Base-by-base conservation (phyloP, 2,329 filamentous ascomycete genomes). In the Dichotomopilus funicola region DNA sequence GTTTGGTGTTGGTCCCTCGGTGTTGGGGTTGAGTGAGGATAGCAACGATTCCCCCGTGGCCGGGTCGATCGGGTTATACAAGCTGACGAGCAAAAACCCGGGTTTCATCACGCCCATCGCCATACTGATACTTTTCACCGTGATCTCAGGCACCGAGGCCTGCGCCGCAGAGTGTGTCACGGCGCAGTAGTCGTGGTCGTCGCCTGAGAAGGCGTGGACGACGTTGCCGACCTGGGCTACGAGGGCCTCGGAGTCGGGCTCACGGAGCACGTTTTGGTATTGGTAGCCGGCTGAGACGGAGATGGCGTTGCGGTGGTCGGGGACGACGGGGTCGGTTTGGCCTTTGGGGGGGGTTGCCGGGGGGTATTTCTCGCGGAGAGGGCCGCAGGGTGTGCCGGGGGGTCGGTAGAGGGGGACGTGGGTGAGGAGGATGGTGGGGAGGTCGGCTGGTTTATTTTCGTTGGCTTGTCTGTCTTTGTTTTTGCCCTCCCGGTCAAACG, bases 171-270 rank as follows among this genome's bases (percentile, higher is more conserved):
- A 82, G 70, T 99, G 94, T 0, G 85, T 78, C 6, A 97, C 74
- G 66, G 96, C 91, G 72, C 94, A 99, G 73, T 97, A 96, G 73
- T 99, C 94, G 73, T 99, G 94, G 67, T 99, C 94, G 65, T 99
- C 94, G 9, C 94, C 94, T 0, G 91, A 96, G 67, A 97, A 99
- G 44, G 91, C 87, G 61, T 94, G 87, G 3, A 83, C 78, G 10
- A 97, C 82, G 59, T 94, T 89, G 37, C 90, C 91, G 37, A 96
- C 78, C 60, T 85, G 88, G 57, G 86, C 79, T 43, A 96, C 75
- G 40, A 99, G 75, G 51, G 85, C 83, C 46, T 83, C 78, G 0
- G 91, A 94, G 62, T 96, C 83, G 2, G 82, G 78, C 49, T 86
- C 82, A 50, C 81, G 87, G 33, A 99, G 81, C 2, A 96, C 92